Base-by-base conservation (phyloP, 2,329 filamentous ascomycete species). In the Berkeleyomyces rouxiae region DNA sequence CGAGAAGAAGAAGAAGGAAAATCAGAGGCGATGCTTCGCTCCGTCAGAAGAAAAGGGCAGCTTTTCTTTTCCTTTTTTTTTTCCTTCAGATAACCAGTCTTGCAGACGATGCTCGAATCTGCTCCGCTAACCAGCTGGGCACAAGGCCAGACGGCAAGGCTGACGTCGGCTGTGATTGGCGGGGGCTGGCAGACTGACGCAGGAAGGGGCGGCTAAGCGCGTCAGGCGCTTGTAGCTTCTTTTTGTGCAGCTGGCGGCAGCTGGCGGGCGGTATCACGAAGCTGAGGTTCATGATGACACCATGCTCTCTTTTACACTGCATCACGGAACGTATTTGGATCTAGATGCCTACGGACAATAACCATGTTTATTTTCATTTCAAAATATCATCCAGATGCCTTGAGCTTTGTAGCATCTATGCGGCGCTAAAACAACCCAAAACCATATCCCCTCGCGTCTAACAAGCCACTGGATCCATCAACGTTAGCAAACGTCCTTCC, bases 141-240 rank as follows among this genome's bases (percentile, higher is more conserved):
- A 39, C 33, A 55, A 39, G 51, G 51, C 51, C 31, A 55, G 7
- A 37, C 53, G 49, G 16, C 61, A 62, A 62, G 61, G 61, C 61
- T 62, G 37, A 7, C 36, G 16, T 23, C 33, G n/a, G 11, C 16
- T 49, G 53, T 58, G 40, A 62, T 62, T 62, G 61, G 61, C 33
- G 33, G 37, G 43, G 23, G 3, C 11, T 11, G 23, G 51, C 36
- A 46, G 40, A 46, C 3, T 10, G 40, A 33, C 13, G 49, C 23
- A 9, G 44, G 6, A 42, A 13, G 37, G n/a, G 11, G 16, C 4
- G 10, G 9, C 6, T 53, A 62, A 10, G 5, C 61, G 53, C 61
- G 51, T 11, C 58, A 62, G 23, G 53, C 61, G 61, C 57, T 42
- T 13, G 58, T 46, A 47, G 61, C 40, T 42, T 13, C 36, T 33